These are phyloP conservation scores for Tetrastigma voinierianum DNA, from an alignment of 164 flowering plant genomes.

Conservation along the genomic window DNA sequence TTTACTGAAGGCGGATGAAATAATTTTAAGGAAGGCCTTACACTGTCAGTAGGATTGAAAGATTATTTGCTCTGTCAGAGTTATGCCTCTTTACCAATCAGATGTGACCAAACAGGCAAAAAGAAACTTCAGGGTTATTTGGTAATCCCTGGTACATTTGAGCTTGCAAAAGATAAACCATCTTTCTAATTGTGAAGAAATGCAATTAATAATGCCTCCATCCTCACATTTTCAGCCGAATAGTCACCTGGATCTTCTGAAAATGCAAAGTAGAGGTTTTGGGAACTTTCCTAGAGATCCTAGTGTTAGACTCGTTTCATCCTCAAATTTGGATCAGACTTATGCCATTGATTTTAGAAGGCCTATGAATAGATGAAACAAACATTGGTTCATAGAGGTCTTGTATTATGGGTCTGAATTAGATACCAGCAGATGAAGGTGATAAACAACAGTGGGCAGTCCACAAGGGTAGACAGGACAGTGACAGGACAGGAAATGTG, in stretches of 20 bases:
- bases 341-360: slow-evolving; percentile 35
- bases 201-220: slow-evolving; percentile 34
- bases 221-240: slow-evolving; percentile 40
- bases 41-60: slow-evolving; percentile 94
- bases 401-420: slow-evolving; percentile 38
- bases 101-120: slow-evolving; percentile 65
- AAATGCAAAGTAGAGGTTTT: slow-evolving; percentile 35
- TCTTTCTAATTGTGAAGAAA: slow-evolving; percentile 43
- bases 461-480: slow-evolving; percentile 50
- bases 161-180: slow-evolving; percentile 76
- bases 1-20: slow-evolving; percentile 71
- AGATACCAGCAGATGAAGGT: slow-evolving; percentile 37
- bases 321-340: slow-evolving; percentile 45
- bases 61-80: slow-evolving; percentile 78
- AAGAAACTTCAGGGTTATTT: slow-evolving; percentile 88
- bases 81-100: slow-evolving; percentile 85
- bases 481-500: too few relatives aligned
- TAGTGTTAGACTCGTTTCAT: slow-evolving; percentile 30
- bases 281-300: slow-evolving; percentile 36
- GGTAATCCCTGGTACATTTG: slow-evolving; percentile 88
- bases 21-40: slow-evolving; percentile 58
- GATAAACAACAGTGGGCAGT: slow-evolving; percentile 41
- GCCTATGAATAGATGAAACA: slow-evolving; percentile 28
- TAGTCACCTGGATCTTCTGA: slow-evolving; percentile 43
- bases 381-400: slow-evolving; percentile 43